phyloP scores from a whole-genome alignment of 129 eudicot species.

The Escallonia herrerae region DNA sequence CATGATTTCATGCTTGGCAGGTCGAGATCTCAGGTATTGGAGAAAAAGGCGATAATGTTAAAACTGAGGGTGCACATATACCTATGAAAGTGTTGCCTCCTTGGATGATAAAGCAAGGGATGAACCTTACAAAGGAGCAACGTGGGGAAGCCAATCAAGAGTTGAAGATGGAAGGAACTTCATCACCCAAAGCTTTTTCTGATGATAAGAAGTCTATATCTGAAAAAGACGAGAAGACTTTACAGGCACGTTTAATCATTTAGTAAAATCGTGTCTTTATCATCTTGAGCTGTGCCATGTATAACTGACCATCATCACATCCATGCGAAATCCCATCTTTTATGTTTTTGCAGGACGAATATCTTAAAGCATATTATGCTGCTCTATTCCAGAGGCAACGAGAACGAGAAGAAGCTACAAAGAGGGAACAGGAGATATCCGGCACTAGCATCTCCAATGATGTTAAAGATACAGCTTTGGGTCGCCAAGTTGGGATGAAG shows the following conservation, averaged over 20 bases:
- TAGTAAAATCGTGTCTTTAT: not conserved
- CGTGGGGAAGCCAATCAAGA: conserved; percentile 69
- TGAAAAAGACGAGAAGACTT: conserved; percentile 50
- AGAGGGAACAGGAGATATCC: conserved; percentile 32
- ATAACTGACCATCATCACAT: too few species aligned
- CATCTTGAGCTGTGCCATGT: not conserved
- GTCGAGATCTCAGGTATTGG: conserved; percentile 78
- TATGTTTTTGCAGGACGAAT: conserved; percentile 51
- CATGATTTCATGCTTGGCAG: conserved; percentile 27
- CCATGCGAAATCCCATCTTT: not conserved
- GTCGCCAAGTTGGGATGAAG: conserved; percentile 62
- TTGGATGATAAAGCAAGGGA: conserved; percentile 90
- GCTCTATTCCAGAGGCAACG: conserved; percentile 61
- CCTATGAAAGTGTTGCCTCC: conserved; percentile 83
- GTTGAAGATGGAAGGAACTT: conserved; percentile 40
- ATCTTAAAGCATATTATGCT: conserved; percentile 83
- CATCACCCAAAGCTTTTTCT: conserved; percentile 27
- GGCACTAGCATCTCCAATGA: conserved; percentile 10
- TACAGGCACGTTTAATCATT: conserved; percentile 39
- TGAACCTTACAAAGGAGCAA: conserved; percentile 82
- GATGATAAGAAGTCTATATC: conserved; percentile 68
- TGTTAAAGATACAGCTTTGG: conserved; percentile 27
- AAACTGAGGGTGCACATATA: conserved; percentile 29
- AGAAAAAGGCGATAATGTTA: conserved; percentile 38
- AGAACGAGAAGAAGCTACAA: conserved; percentile 51